These are phyloP conservation scores for Vairimorpha necatrix DNA, from an alignment of 371 early-diverging fungal species.

Conservation along the genomic window DNA sequence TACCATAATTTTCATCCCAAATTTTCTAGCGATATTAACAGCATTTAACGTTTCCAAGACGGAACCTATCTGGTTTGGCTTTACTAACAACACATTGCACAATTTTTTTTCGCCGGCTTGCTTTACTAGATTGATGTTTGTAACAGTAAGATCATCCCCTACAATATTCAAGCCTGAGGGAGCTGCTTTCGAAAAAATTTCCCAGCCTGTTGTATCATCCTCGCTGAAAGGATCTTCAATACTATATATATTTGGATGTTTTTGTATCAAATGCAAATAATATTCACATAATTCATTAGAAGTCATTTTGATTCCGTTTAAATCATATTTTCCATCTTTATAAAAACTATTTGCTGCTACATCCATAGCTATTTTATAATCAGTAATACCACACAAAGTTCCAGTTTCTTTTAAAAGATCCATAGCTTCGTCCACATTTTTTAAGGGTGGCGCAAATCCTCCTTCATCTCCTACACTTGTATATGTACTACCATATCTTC, in stretches of 20 bases:
- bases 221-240: slow-evolving; percentile 99
- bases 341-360: slow-evolving; percentile 77
- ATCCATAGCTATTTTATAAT: slow-evolving; percentile 92
- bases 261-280: slow-evolving; percentile 73
- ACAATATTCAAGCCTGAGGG: slow-evolving; percentile 75
- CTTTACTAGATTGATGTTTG: slow-evolving; percentile 83
- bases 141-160: slow-evolving; percentile 94
- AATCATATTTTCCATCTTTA: slow-evolving; percentile 78
- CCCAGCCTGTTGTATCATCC: slow-evolving; percentile 89
- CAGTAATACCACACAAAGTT: slow-evolving; percentile 78
- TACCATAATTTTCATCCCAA: slow-evolving; percentile 95
- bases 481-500: slow-evolving; percentile 77
- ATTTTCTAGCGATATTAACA: slow-evolving; percentile 68
- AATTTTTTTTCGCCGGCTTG: slow-evolving; percentile 82
- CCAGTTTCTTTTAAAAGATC: slow-evolving; percentile 80
- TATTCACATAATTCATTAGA: slow-evolving; percentile 74
- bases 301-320: slow-evolving; percentile 81
- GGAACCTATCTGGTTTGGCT: slow-evolving; percentile 97
- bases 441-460: slow-evolving; percentile 97
- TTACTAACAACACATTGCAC: slow-evolving; percentile 85
- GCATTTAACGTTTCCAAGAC: slow-evolving; percentile 87
- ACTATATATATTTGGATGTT: slow-evolving; percentile 78
- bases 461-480: slow-evolving; percentile 99
- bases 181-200: slow-evolving; percentile 69
- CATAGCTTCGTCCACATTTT: slow-evolving; percentile 80